Conservation (phyloP, 2,329 filamentous ascomycete genomes). For the Penicillium italicum region DNA sequence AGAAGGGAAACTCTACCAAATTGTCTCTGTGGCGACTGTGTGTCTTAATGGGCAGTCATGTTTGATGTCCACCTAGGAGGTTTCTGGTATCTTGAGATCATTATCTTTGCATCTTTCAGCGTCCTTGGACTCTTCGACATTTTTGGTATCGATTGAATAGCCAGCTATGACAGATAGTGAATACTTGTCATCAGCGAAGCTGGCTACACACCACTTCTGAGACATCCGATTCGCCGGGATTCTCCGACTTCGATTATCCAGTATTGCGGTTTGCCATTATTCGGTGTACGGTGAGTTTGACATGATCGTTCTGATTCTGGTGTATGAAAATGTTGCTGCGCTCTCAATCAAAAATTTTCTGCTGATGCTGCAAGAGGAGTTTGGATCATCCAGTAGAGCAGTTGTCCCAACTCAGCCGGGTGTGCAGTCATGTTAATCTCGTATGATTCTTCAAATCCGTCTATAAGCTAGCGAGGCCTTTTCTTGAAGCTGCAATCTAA, state of each 20-base stretch:
- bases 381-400: neutral
- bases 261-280: neutral
- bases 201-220: neutral
- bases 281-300: neutral
- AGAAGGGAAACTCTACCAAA: no score
- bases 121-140: no score
- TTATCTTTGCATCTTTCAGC: no score
- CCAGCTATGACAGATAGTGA: no score
- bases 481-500: neutral
- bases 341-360: neutral
- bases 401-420: neutral
- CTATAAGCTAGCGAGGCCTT: neutral
- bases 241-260: neutral
- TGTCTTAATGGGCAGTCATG: no score
- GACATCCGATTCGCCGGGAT: neutral
- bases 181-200: no score
- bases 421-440: neutral
- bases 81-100: no score
- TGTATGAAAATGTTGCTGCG: neutral
- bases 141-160: no score
- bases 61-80: no score
- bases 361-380: neutral
- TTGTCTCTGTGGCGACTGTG: no score
- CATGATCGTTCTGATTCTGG: no score
- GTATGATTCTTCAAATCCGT: neutral